phyloP scores from a whole-genome alignment of 768 basidiomycete species.

The Amanita rimosa region DNA sequence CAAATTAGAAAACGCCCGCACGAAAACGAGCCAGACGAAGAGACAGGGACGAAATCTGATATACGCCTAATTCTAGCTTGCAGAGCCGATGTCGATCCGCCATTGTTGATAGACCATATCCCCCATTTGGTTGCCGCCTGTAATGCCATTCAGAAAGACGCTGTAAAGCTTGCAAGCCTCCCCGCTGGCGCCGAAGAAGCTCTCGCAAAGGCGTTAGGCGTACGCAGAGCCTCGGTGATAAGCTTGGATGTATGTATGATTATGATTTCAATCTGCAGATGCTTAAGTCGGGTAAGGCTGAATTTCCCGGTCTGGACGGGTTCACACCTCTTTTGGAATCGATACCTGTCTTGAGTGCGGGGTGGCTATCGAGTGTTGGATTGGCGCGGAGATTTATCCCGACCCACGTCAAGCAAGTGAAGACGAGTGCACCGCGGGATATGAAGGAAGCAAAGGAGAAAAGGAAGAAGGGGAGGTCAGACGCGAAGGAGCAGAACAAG shows the following conservation, averaged over 20 bases:
- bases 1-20: slow-evolving; percentile 28
- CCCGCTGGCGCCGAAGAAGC: slow-evolving; percentile 54
- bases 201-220: slow-evolving; percentile 50
- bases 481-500: slow-evolving; percentile 5
- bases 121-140: slow-evolving; percentile 69
- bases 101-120: slow-evolving; percentile 60
- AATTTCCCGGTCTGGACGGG: slow-evolving; percentile 24
- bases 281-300: slow-evolving; percentile 20
- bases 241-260: slow-evolving; percentile 44
- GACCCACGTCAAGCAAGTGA: slow-evolving; percentile 74
- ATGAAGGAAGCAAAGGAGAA: slow-evolving; percentile 59
- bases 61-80: slow-evolving; percentile 55
- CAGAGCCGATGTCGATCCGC: slow-evolving; percentile 63
- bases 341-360: slow-evolving; percentile 46
- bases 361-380: slow-evolving; percentile 43
- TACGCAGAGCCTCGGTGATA: slow-evolving; percentile 56
- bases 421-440: slow-evolving; percentile 69
- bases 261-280: slow-evolving; percentile 3
- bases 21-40: slow-evolving; percentile 6
- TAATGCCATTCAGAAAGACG: slow-evolving; percentile 36
- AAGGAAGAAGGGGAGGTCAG: slow-evolving; percentile 35
- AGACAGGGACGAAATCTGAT: slow-evolving; percentile 10
- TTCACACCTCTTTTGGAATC: slow-evolving; percentile 30
- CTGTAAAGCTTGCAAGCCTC: slow-evolving; percentile 50
- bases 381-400: slow-evolving; percentile 32